Conservation (phyloP, 441 rosid genomes). For the Metrosideros polymorpha region DNA sequence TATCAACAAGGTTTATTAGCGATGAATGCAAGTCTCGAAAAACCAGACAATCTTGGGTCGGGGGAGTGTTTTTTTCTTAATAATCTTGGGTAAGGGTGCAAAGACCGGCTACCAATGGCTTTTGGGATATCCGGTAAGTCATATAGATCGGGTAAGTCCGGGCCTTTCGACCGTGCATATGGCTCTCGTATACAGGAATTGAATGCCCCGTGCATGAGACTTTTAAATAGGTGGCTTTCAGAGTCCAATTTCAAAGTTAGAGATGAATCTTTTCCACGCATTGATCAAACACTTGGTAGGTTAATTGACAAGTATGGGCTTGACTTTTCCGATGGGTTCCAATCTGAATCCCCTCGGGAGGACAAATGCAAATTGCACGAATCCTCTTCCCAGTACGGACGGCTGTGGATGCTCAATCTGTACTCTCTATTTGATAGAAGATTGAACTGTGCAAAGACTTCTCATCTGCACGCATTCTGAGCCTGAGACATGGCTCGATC, state of each 20-base stretch:
- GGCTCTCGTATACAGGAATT: background rate
- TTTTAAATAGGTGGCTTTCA: background rate
- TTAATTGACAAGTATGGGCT: background rate
- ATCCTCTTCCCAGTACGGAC: background rate
- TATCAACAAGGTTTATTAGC: background rate
- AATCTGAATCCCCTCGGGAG: background rate
- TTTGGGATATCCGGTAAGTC: accelerated
- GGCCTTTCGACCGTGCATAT: background rate
- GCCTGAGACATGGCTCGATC: background rate
- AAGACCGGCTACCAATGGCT: background rate
- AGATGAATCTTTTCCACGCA: background rate
- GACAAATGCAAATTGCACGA: background rate
- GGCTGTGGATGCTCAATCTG: background rate
- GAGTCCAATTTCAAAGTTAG: background rate
- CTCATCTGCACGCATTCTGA: background rate
- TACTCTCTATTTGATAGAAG: background rate
- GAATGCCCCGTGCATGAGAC: background rate
- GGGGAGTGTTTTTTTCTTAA: background rate
- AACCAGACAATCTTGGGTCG: background rate
- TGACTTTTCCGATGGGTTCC: background rate
- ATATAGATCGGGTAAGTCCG: background rate
- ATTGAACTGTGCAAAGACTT: background rate
- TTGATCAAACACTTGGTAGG: background rate
- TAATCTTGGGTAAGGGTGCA: background rate
- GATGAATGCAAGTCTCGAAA: no score